Base-by-base conservation (phyloP, 176 grass and related monocot genomes). In the Themeda triandra region DNA sequence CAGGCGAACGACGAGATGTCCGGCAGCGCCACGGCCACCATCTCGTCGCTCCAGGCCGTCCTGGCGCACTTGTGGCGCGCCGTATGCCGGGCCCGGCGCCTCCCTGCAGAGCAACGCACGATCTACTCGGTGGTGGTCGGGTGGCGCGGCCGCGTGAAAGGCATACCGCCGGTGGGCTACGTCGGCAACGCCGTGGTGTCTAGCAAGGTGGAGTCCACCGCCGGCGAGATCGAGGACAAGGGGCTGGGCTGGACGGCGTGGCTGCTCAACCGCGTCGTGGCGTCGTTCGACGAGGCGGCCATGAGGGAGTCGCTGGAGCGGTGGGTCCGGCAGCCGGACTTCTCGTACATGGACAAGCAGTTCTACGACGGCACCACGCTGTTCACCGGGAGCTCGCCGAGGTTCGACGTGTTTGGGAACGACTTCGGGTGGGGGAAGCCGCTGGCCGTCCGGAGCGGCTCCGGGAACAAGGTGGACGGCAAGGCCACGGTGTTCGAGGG, bases 21-120 rank as follows among this genome's bases (percentile, higher is more conserved):
- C 36, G 36, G 5, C 36, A 37, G 36, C 0, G 36, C 36, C 36
- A 37, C 36, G 36, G 36, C 36, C 36, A 37, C 40, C 33, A 84
- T 87, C 73, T 92, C 91, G 6, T 89, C 91, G n/a, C 88, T 92
- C 10, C 91, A 92, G 82, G 53, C 87, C 0, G 29, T 90, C 2
- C 71, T 86, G 39, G 87, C 87, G 0, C 80, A 68, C 59, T 44
- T 92, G 3, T 92, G 87, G 91, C 79, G 84, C 0, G 64, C 76
- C 2, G 78, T 92, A 7, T 84, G 81, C 25, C 87, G 84, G 0
- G 91, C 84, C 13, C 87, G 87, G 21, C 60, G 32, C 6, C 72
- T 87, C 21, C 17, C 73, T 35, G 76, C 54, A 18, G 19, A 77
- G 36, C 36, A 37, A 37, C 4, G 14, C 62, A 92, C 87, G 27